phyloP scores from a whole-genome alignment of 371 early-diverging fungal genomes.

The Lichtheimia corymbifera region DNA sequence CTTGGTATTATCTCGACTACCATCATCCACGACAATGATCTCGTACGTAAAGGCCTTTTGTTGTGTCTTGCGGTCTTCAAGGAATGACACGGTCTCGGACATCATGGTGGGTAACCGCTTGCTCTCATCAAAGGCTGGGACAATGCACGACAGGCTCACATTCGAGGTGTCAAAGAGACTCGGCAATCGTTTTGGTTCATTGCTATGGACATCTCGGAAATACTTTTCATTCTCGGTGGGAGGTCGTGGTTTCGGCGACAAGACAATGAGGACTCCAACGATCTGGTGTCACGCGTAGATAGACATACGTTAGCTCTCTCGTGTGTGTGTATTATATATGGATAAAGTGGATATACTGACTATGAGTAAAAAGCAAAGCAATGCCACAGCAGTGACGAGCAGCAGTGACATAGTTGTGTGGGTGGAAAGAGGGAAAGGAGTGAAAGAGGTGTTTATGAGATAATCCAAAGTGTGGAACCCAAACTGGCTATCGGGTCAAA shows the following conservation, averaged over 20 bases:
- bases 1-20: constrained; percentile 77
- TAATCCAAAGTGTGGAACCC: no score
- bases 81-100: constrained; percentile 71
- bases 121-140: constrained; percentile 94
- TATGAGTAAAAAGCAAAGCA: no score
- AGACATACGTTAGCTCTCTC: neutral
- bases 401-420: no score
- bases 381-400: no score
- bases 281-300: constrained; percentile 23
- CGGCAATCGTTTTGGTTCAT: constrained; percentile 31
- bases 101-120: constrained; percentile 84
- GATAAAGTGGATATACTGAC: no score
- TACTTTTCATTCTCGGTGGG: constrained; percentile 56
- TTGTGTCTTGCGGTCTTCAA: constrained; percentile 47
- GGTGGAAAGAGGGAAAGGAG: no score
- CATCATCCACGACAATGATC: constrained; percentile 91
- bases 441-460: no score
- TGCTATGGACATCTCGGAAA: constrained; percentile 41
- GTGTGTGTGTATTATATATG: no score
- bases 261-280: constrained; percentile 36
- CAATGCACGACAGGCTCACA: constrained; percentile 76
- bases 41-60: constrained; percentile 69
- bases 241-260: constrained; percentile 55
- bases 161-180: constrained; percentile 49
- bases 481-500: no score